Conservation (phyloP, 805 yeast species). For the Saturnispora zaruensis region DNA sequence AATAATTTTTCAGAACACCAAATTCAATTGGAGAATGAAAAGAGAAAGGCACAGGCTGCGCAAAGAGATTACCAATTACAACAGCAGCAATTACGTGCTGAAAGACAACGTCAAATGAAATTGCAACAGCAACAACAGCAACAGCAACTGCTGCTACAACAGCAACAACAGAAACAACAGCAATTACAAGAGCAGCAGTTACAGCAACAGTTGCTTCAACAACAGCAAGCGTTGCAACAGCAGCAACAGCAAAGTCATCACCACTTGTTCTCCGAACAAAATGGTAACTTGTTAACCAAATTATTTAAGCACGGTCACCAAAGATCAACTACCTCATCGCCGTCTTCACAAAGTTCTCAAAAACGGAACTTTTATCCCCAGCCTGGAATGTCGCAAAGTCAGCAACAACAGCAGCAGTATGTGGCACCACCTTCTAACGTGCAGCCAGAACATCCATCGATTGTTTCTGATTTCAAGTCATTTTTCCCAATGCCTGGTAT, state of each 20-base stretch:
- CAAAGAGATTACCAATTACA: constrained; percentile 9
- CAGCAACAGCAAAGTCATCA: constrained; percentile 3
- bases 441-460: constrained; percentile 2
- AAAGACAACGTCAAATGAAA: constrained; percentile 8
- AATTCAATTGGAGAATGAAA: constrained; percentile 8
- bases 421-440: background rate
- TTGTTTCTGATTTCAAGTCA: constrained; percentile 18
- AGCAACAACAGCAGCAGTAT: constrained; percentile 3
- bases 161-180: constrained; percentile 8
- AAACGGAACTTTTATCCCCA: constrained; percentile 3
- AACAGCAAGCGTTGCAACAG: constrained; percentile 3
- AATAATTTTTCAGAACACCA: constrained; percentile 5
- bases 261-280: constrained; percentile 1
- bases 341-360: background rate
- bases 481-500: constrained; percentile 23
- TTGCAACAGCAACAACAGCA: constrained; percentile 8
- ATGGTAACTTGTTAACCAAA: background rate
- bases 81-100: constrained; percentile 8
- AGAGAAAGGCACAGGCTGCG: constrained; percentile 4
- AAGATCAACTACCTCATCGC: background rate
- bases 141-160: constrained; percentile 4
- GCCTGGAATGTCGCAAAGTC: constrained; percentile 6
- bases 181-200: constrained; percentile 8
- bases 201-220: constrained; percentile 7
- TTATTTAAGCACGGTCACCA: constrained; percentile 2